Percentiles rank a stretch among this genome's conserved stretches.
Conservation (phyloP, 2,329 filamentous ascomycete species). For the Claviceps maximensis region DNA sequence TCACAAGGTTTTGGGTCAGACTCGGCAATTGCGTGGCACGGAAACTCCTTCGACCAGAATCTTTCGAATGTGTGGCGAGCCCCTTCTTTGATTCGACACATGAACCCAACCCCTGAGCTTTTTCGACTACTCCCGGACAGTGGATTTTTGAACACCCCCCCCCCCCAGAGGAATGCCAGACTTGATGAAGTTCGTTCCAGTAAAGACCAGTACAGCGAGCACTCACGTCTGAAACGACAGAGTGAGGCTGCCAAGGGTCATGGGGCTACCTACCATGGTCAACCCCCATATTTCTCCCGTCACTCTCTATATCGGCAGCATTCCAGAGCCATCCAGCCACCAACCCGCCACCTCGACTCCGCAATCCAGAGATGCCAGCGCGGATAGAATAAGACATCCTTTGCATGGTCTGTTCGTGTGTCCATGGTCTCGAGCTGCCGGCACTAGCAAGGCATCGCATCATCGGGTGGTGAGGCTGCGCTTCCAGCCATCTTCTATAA, state of each 20-base stretch:
- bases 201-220: background rate
- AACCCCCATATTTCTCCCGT: background rate
- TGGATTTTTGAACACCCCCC: too few species aligned
- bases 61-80: too few species aligned
- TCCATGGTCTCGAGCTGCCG: background rate
- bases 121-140: too few species aligned
- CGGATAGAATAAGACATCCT: background rate
- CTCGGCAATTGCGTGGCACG: background rate
- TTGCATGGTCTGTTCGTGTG: background rate
- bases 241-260: background rate
- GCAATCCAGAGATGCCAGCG: background rate
- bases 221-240: background rate
- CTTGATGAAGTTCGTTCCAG: background rate
- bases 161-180: background rate
- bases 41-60: too few species aligned
- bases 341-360: constrained; percentile 2
- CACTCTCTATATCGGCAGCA: background rate
- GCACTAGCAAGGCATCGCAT: background rate
- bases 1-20: background rate
- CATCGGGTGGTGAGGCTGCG: background rate
- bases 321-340: background rate
- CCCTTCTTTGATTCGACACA: too few species aligned
- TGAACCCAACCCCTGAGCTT: too few species aligned
- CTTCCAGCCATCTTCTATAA: background rate
- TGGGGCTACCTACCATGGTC: background rate